Conservation (phyloP, 352 stramenopile species). For the Pythium biforme region DNA sequence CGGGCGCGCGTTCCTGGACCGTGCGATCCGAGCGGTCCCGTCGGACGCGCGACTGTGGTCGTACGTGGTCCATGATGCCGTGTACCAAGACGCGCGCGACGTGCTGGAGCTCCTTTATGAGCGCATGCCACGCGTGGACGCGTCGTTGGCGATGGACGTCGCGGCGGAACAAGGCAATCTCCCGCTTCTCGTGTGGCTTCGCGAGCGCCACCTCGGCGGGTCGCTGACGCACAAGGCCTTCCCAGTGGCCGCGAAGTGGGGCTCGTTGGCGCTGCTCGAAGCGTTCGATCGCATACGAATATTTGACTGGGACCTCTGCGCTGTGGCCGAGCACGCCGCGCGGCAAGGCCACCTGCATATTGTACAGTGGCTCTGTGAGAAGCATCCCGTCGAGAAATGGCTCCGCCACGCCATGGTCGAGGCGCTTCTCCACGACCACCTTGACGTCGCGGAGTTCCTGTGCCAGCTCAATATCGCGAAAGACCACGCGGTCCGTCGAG, state of each 20-base stretch:
- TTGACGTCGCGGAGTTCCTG: neutral
- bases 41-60: neutral
- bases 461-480: no score
- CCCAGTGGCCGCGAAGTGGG: neutral
- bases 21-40: neutral
- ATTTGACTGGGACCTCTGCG: neutral
- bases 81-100: neutral
- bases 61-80: neutral
- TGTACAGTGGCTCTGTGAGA: neutral
- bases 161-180: constrained; percentile 2
- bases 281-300: neutral
- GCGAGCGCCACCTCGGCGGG: no score
- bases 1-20: neutral
- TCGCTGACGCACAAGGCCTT: neutral
- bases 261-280: neutral
- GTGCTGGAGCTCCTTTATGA: neutral
- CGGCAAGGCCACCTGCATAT: neutral
- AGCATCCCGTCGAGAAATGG: neutral
- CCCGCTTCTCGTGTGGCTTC: neutral
- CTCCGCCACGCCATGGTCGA: neutral
- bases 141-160: neutral
- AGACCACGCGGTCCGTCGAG: no score
- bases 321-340: neutral
- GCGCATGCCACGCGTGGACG: neutral
- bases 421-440: neutral